These are phyloP conservation scores for Sarocladiaceae sp. DNA, from an alignment of 2,329 filamentous ascomycete genomes.

Conservation along the genomic window DNA sequence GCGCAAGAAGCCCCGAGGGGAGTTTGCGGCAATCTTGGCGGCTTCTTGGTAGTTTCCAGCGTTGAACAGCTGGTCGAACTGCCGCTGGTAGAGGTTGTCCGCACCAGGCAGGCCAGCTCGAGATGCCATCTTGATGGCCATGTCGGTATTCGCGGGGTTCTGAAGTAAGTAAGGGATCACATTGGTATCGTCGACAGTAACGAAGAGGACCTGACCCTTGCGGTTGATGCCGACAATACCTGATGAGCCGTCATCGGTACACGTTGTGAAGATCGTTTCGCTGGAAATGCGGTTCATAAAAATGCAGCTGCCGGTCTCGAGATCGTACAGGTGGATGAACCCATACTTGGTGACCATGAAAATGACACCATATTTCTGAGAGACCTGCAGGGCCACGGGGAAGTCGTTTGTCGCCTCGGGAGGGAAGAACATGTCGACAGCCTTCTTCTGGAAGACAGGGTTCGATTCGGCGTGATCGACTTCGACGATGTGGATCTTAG, in stretches of 20 bases:
- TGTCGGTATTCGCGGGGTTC: slow-evolving; percentile 88
- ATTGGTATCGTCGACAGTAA: slow-evolving; percentile 86
- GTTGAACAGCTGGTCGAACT: slow-evolving; percentile 84
- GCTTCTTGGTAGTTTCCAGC: slow-evolving; percentile 81
- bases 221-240: slow-evolving; percentile 95
- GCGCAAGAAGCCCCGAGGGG: slow-evolving; percentile 89
- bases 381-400: slow-evolving; percentile 96
- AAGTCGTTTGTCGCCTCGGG: slow-evolving; percentile 95
- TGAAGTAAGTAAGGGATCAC: slow-evolving; percentile 94
- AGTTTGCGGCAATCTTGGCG: slow-evolving; percentile 94
- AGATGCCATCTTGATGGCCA: slow-evolving; percentile 95
- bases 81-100: slow-evolving; percentile 86
- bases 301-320: slow-evolving; percentile 91
- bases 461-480: slow-evolving; percentile 91
- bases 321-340: slow-evolving; percentile 97
- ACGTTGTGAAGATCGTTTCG: slow-evolving; percentile 97
- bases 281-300: slow-evolving; percentile 99
- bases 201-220: slow-evolving; percentile 93
- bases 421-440: slow-evolving; percentile 96
- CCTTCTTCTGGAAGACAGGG: slow-evolving; percentile 88
- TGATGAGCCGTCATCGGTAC: slow-evolving; percentile 74
- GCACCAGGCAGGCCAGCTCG: slow-evolving; percentile 90
- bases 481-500: slow-evolving; percentile 96
- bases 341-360: slow-evolving; percentile 98
- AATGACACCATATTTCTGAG: slow-evolving; percentile 92